Percentiles rank a stretch among this genome's conserved stretches.
Evolutionary conservation across 257 asterid genomes (phyloP).

Genomic region (Rubia yunnanensis): DNA sequence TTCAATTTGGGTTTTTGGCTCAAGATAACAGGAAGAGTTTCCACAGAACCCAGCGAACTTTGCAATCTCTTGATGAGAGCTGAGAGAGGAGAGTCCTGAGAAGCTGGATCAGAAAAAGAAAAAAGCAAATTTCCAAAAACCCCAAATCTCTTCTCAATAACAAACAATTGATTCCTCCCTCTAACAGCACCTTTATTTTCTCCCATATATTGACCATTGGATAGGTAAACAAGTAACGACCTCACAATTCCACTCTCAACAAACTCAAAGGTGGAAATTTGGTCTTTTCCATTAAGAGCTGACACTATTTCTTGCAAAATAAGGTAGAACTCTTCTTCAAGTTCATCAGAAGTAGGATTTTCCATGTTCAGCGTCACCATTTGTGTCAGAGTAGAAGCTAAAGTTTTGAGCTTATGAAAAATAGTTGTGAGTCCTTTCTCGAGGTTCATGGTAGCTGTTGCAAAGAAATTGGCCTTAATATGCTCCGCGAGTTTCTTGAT

Average conservation of each 20-base stretch:
- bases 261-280: conserved; percentile 89
- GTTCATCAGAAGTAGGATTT: conserved; percentile 29
- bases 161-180: conserved; percentile 15
- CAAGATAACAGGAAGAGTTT: conserved; percentile 67
- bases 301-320: conserved; percentile 55
- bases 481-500: conserved; percentile 60
- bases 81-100: conserved; percentile 37
- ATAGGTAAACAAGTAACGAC: conserved; percentile 58
- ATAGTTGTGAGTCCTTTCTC: conserved; percentile 63
- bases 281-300: conserved; percentile 53
- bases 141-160: conserved; percentile 60
- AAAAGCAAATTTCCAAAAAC: conserved; percentile 54
- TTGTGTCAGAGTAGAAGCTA: conserved; percentile 42
- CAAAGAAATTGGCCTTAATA: conserved; percentile 52
- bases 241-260: conserved; percentile 84
- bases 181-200: conserved; percentile 20
- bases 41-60: conserved; percentile 74
- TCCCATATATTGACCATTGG: conserved; percentile 37
- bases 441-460: conserved; percentile 46
- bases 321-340: conserved; percentile 46
- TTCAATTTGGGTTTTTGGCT: conserved; percentile 37
- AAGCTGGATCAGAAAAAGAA: conserved; percentile 28
- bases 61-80: conserved; percentile 47
- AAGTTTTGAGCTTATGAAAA: conserved; percentile 62
- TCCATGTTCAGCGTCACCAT: conserved; percentile 28